Evolutionary conservation across 805 yeast species (phyloP).

Genomic region (Kregervanrija delftensis): DNA sequence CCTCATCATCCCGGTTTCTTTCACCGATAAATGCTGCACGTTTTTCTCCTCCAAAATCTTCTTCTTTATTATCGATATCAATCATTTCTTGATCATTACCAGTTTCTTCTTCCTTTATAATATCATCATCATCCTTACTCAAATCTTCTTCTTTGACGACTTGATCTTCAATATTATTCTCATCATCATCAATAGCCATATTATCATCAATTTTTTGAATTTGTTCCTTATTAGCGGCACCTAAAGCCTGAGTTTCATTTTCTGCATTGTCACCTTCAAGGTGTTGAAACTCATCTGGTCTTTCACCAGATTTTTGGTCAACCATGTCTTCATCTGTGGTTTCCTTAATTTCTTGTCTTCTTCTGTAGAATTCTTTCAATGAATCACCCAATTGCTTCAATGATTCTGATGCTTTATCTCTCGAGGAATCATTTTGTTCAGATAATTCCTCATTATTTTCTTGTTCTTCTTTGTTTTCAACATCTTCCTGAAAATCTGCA

Average conservation of each 20-base stretch:
- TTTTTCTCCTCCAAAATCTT: slow-evolving; percentile 14
- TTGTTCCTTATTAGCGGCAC: slow-evolving; percentile 80
- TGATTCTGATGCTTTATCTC: slow-evolving; percentile 67
- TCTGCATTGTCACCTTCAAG: slow-evolving; percentile 74
- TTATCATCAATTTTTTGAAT: slow-evolving; percentile 71
- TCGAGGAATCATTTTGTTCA: slow-evolving; percentile 46
- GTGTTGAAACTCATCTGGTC: slow-evolving; percentile 84
- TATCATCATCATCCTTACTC: slow-evolving; percentile 13
- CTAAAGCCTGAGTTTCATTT: slow-evolving; percentile 84
- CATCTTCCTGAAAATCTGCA: slow-evolving; percentile 30
- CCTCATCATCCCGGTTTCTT: slow-evolving; percentile 18
- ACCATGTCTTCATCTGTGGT: slow-evolving; percentile 46
- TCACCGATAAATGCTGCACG: slow-evolving; percentile 18
- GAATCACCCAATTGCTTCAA: slow-evolving; percentile 88
- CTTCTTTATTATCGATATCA: slow-evolving; percentile 15
- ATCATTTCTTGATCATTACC: slow-evolving; percentile 28
- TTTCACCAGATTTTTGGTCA: slow-evolving; percentile 52
- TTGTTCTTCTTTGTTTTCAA: slow-evolving; percentile 32
- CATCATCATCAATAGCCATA: slow-evolving; percentile 73
- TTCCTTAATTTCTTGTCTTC: slow-evolving; percentile 81
- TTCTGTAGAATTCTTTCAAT: slow-evolving; percentile 82
- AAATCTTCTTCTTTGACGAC: slow-evolving; percentile 28
- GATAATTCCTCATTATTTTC: slow-evolving; percentile 39
- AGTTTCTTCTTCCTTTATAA: slow-evolving; percentile 24
- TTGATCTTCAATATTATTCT: slow-evolving; percentile 22